Conservation (phyloP, 192 early-diverging fungal species). For the Tieghemiomyces parasiticus region DNA sequence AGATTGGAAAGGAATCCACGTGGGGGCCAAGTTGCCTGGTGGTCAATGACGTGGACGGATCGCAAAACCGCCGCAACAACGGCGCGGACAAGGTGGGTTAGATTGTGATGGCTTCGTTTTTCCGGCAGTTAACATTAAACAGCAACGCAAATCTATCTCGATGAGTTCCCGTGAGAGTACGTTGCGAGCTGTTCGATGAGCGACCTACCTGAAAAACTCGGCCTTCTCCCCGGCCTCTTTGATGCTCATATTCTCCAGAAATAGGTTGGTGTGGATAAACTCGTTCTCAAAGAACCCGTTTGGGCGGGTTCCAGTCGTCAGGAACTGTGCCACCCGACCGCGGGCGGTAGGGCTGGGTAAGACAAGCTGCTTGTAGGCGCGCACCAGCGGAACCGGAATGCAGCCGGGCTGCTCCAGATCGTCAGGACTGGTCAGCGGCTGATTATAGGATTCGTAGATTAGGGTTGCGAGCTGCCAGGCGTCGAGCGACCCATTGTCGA, state of each 20-base stretch:
- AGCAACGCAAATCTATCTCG: no score
- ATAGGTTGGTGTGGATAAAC: conserved; percentile 67
- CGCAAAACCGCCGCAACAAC: no score
- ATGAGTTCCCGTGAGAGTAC: no score
- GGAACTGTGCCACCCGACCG: conserved; percentile 45
- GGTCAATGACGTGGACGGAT: no score
- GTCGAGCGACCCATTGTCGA: conserved; percentile 41
- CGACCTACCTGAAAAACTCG: conserved; percentile 41
- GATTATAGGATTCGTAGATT: conserved; percentile 73
- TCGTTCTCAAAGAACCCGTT: conserved; percentile 66
- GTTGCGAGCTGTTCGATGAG: no score
- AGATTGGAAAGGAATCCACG: conserved; percentile 61
- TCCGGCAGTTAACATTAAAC: no score
- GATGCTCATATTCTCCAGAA: conserved; percentile 84
- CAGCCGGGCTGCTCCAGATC: conserved; percentile 29
- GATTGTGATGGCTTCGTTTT: no score
- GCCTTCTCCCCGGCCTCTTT: conserved; percentile 81
- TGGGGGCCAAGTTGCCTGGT: conserved; percentile 49
- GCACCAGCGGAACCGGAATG: conserved; percentile 46
- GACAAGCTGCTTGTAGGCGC: conserved; percentile 44
- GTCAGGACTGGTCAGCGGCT: conserved; percentile 27
- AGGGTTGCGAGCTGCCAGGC: conserved; percentile 70
- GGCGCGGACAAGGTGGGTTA: no score
- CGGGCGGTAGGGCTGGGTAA: conserved; percentile 41
- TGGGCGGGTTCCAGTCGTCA: conserved; percentile 42